Evolutionary conservation across 1,284 basidiomycete genomes (phyloP).

Genomic region (Clitocybe nebularis): DNA sequence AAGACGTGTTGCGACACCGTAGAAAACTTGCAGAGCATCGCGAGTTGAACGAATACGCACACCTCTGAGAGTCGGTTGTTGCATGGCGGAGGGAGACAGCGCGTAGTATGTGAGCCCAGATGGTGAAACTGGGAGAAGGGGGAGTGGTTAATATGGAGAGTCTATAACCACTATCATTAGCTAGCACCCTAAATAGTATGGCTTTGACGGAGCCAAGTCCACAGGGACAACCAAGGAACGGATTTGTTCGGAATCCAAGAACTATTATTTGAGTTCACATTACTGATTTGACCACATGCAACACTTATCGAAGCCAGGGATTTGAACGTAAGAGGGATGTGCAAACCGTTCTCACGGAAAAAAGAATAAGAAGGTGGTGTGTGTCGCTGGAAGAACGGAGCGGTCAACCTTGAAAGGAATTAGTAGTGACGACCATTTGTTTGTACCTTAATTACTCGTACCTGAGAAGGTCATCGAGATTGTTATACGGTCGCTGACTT

Average conservation of each 20-base stretch:
- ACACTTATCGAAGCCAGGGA: conserved; percentile 32
- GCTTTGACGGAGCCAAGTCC: conserved; percentile 13
- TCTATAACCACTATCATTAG: conserved; percentile 10
- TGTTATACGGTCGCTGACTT: conserved; percentile 29
- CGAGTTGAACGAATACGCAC: conserved; percentile 72
- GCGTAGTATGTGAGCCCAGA: conserved; percentile 9
- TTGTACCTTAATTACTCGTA: conserved; percentile 28
- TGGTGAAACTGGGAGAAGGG: conserved; percentile 15
- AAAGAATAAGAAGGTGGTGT: conserved; percentile 21
- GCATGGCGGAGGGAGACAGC: conserved; percentile 35
- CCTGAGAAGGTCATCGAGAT: conserved; percentile 4
- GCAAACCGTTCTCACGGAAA: conserved; percentile 23
- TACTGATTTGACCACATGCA: conserved; percentile 34
- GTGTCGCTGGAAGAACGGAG: conserved; percentile 38
- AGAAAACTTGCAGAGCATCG: conserved; percentile 75
- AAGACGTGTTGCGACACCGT: conserved; percentile 62
- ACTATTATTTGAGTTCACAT: conserved; percentile 41
- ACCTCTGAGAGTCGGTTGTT: conserved; percentile 69
- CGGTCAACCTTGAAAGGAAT: conserved; percentile 30
- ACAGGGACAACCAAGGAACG: conserved; percentile 34
- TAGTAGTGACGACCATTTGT: conserved; percentile 25
- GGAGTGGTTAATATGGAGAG: conserved; percentile 18
- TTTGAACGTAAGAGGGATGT: conserved; percentile 35
- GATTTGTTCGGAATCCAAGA: conserved; percentile 33
- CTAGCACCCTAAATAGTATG: conserved; percentile 18